Evolutionary conservation across 169 alveolate species (phyloP).

Genomic region (Besnoitia besnoiti): DNA sequence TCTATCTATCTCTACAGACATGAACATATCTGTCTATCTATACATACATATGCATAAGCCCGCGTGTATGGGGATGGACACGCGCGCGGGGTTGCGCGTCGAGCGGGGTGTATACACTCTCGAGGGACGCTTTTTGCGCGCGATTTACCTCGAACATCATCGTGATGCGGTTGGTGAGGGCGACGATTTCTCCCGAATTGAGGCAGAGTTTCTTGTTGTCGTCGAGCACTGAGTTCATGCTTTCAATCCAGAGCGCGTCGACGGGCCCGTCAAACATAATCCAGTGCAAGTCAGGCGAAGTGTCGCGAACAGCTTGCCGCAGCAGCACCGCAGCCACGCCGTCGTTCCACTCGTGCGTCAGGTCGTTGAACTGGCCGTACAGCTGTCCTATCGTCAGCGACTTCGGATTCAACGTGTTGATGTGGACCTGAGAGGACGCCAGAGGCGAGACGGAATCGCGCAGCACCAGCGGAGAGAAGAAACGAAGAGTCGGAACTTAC

Average conservation of each 20-base stretch:
- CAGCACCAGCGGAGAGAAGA: constrained; percentile 15
- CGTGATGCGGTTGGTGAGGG: constrained; percentile 92
- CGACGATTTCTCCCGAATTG: constrained; percentile 92
- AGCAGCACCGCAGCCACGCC: constrained; percentile 89
- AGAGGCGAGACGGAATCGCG: not conserved
- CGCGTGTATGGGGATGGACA: too few relatives aligned
- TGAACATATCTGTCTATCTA: not conserved
- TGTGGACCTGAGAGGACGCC: constrained; percentile 75
- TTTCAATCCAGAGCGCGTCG: constrained; percentile 96
- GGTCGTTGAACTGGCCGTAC: constrained; percentile 88
- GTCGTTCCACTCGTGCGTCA: constrained; percentile 90
- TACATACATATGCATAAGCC: too few relatives aligned
- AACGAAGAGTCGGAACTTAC: constrained; percentile 77
- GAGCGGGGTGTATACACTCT: too few relatives aligned
- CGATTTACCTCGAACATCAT: constrained; percentile 88
- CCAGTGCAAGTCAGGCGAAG: constrained; percentile 83
- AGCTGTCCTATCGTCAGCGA: constrained; percentile 87
- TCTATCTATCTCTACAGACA: not conserved
- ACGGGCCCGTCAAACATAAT: constrained; percentile 95
- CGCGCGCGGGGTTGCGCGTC: too few relatives aligned
- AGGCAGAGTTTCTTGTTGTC: constrained; percentile 94
- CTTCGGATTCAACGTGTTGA: constrained; percentile 89
- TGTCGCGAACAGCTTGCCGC: constrained; percentile 82
- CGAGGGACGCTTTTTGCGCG: not conserved
- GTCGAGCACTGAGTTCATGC: constrained; percentile 95